These are phyloP conservation scores for Fagopyrum esculentum DNA, from an alignment of 148 eudicot species.

Conservation along the genomic window DNA sequence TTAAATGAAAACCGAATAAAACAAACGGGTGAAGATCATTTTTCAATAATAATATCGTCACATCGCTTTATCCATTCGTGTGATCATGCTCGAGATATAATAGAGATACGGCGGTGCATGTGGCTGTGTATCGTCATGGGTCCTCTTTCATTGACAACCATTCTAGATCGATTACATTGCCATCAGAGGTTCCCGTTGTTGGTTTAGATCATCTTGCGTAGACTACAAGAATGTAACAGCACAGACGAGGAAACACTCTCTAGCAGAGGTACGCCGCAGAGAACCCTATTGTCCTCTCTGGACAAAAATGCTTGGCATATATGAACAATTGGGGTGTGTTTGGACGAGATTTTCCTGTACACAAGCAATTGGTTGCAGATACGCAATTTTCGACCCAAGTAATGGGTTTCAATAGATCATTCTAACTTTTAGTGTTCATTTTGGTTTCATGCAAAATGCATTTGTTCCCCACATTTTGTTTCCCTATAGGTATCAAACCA, in stretches of 20 bases:
- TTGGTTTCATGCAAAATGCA: too few species aligned
- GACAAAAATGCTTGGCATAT: constrained; percentile 18
- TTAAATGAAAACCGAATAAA: too few species aligned
- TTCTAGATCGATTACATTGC: constrained; percentile 70
- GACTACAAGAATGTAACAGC: constrained; percentile 70
- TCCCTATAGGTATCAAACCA: too few species aligned
- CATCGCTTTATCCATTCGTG: constrained; percentile 24
- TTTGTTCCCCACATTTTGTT: too few species aligned
- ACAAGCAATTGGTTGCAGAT: not conserved
- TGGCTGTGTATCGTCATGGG: constrained; percentile 53
- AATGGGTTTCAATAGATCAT: not conserved
- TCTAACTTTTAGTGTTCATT: not conserved
- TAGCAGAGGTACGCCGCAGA: constrained; percentile 72
- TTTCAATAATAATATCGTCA: too few species aligned
- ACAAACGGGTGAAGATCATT: too few species aligned
- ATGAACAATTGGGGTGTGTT: constrained; percentile 11
- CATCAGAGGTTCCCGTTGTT: constrained; percentile 74
- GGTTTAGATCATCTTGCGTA: constrained; percentile 80
- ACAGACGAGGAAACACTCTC: constrained; percentile 86
- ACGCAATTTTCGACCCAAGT: not conserved
- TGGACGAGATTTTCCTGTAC: not conserved
- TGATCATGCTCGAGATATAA: constrained; percentile 74
- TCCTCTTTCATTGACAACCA: constrained; percentile 40
- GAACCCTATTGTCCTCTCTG: constrained; percentile 45
- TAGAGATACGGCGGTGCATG: constrained; percentile 65